A percentile compares a stretch with the other conserved stretches of the same genome.
Evolutionary conservation across 805 yeast species (phyloP).

Genomic region (Hanseniaspora lindneri): DNA sequence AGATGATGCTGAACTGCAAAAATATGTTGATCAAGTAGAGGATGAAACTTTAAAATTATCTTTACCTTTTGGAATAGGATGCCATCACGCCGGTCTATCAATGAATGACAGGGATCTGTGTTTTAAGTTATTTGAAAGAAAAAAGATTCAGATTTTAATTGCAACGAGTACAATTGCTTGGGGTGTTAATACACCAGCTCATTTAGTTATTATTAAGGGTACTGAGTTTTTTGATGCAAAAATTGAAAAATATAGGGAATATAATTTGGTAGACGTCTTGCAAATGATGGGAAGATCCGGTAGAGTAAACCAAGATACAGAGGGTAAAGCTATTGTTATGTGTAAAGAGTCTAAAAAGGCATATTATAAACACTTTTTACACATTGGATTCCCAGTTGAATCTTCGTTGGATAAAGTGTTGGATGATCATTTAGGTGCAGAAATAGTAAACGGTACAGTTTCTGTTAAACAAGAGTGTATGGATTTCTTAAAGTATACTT

Average conservation of each 20-base stretch:
- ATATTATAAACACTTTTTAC: conserved; percentile 73
- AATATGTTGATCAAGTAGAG: conserved; percentile 70
- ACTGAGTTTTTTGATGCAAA: conserved; percentile 92
- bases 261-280: conserved; percentile 89
- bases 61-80: conserved; percentile 71
- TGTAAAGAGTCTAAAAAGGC: conserved; percentile 72
- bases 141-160: conserved; percentile 77
- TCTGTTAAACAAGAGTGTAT: conserved; percentile 86
- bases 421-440: conserved; percentile 92
- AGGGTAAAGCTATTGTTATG: conserved; percentile 84
- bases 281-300: conserved; percentile 99
- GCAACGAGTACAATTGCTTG: conserved; percentile 97
- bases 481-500: conserved; percentile 92
- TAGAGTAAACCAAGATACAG: conserved; percentile 88
- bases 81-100: conserved; percentile 95
- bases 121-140: conserved; percentile 71
- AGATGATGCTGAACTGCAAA: conserved; percentile 66
- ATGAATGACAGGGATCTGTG: conserved; percentile 79
- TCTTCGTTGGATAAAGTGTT: conserved; percentile 64
- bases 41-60: conserved; percentile 73
- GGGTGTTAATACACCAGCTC: conserved; percentile 99
- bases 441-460: conserved; percentile 85
- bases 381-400: conserved; percentile 95
- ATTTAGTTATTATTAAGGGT: conserved; percentile 93
- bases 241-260: conserved; percentile 84